These are phyloP conservation scores for Pseudogymnoascus sp. DNA, from an alignment of 2,329 filamentous ascomycete species.

Conservation along the genomic window DNA sequence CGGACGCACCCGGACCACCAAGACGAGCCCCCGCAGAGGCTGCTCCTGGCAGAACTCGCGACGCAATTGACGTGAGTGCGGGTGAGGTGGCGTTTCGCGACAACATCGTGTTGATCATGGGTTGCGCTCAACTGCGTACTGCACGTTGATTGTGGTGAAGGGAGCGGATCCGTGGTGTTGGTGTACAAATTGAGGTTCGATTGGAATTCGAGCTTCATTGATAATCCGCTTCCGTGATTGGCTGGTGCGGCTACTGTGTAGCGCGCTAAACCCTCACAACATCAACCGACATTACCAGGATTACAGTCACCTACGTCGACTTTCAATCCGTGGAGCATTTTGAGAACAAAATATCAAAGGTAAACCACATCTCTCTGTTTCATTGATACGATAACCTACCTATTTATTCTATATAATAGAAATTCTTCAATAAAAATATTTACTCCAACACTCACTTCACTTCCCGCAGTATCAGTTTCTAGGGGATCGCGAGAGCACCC, in stretches of 20 bases:
- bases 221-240: constrained; percentile 9
- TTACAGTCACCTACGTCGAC: background rate
- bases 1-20: constrained; percentile 22
- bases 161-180: constrained; percentile 4
- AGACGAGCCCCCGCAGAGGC: constrained; percentile 21
- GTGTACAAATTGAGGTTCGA: constrained; percentile 9
- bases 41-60: constrained; percentile 24
- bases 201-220: constrained; percentile 9
- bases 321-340: background rate
- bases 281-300: background rate
- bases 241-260: constrained; percentile 1
- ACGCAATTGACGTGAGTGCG: constrained; percentile 23
- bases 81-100: constrained; percentile 29
- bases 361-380: background rate
- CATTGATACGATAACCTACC: background rate
- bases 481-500: background rate
- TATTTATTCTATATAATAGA: background rate
- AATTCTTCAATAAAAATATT: constrained; percentile 20
- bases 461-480: background rate
- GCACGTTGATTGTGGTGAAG: constrained; percentile 4
- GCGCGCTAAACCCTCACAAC: background rate
- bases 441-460: constrained; percentile 34
- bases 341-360: background rate
- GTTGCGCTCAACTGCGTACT: constrained; percentile 27
- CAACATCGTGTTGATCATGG: constrained; percentile 25